Evolutionary conservation across 2,329 filamentous ascomycete genomes (phyloP).

Genomic region (Neopestalotiopsis sp.): DNA sequence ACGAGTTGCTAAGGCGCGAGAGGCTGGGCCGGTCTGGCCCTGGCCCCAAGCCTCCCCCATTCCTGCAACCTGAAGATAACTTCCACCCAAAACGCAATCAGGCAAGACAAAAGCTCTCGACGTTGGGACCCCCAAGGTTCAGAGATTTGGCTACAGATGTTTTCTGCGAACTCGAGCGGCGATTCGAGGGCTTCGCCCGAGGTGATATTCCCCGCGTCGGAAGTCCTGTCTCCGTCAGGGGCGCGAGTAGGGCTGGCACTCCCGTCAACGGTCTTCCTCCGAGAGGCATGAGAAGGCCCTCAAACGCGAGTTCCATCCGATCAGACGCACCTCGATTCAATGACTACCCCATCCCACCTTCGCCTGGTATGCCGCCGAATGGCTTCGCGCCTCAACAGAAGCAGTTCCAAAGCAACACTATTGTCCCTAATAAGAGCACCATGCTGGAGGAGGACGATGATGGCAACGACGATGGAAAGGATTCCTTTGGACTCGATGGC

Average conservation of each 20-base stretch:
- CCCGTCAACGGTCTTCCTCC: conserved; percentile 59
- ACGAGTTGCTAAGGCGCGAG: conserved; percentile 89
- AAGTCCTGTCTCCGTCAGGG: conserved; percentile 71
- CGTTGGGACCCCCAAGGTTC: conserved; percentile 84
- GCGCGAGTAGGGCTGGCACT: conserved; percentile 65
- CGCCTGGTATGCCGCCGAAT: conserved; percentile 62
- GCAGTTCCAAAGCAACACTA: conserved; percentile 92
- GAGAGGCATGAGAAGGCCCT: conserved; percentile 59
- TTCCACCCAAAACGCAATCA: conserved; percentile 98
- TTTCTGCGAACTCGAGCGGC: conserved; percentile 89
- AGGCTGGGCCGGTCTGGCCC: conserved; percentile 62
- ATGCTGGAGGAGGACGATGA: conserved; percentile 97
- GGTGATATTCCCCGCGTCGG: conserved; percentile 71
- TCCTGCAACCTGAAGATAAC: conserved; percentile 80
- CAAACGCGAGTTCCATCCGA: conserved; percentile 66
- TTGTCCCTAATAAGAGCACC: conserved; percentile 96
- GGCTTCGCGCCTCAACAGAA: conserved; percentile 82
- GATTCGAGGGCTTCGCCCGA: conserved; percentile 81
- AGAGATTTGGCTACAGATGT: conserved; percentile 94
- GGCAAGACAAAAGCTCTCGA: conserved; percentile 92
- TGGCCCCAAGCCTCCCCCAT: conserved; percentile 66
- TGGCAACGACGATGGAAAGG: conserved; percentile 61
- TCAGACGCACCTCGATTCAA: conserved; percentile 43
- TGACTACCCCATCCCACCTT: conserved; percentile 61
- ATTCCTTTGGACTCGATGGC: conserved; percentile 65